Base-by-base conservation (phyloP, 306 rosid species). In the Sesbania bispinosa region DNA sequence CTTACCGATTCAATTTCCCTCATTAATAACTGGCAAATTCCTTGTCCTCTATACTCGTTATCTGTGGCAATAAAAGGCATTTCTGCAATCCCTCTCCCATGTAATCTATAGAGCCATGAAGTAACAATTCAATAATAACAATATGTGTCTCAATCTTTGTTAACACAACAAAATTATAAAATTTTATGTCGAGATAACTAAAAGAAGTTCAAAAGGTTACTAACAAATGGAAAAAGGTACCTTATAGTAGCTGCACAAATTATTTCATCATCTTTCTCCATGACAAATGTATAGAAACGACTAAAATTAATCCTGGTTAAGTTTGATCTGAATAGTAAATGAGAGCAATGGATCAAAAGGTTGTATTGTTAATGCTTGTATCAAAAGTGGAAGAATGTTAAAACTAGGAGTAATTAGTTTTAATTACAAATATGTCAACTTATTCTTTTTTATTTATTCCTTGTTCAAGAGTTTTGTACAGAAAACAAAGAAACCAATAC, bases 21-120 rank as follows among this genome's bases (percentile, higher is more conserved):
- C 53, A 73, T 43, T 55, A 85, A 43, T 38, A 10, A 60, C 16
- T 13, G 9, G 43, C 83, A 63, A 62, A 64, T 67, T 24, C 85
- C 79, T 66, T 47, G 24, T 4, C 59, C 35, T 63, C 77, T 74
- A 45, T 39, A 70, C 41, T 50, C 5, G 32, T n/a, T n/a, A 0
- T 54, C 15, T 0, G 81, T 85, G 6, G 81, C 74, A 24, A 85
- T 66, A 18, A 85, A 80, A 20, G 87, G 73, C 72, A 85, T 73
- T 54, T 85, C 81, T 5, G 81, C 81, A 19, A 74, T 14, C 20
- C 41, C 32, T 2, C 1, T 43, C 38, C 85, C 83, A 53, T 74
- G 83, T 30, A 79, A 19, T 48, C 85, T 85, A 30, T 42, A 32
- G 7, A 36, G 6, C 3, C 61, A 38, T 23, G 11, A 35, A 73